Conservation (phyloP, 2,329 filamentous ascomycete genomes). For the Phialophora chinensis region DNA sequence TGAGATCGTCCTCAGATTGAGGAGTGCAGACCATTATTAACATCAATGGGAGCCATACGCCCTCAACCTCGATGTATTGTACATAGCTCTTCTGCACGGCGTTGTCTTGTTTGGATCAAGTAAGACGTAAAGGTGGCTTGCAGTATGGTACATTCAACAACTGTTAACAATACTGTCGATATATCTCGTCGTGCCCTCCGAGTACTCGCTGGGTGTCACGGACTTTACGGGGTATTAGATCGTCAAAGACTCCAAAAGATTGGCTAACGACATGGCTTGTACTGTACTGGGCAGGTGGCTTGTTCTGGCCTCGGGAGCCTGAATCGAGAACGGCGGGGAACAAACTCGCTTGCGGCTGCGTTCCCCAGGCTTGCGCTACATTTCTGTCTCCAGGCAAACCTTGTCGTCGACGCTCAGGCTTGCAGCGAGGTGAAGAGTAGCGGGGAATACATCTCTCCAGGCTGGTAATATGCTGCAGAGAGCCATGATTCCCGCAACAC, state of each 20-base stretch:
- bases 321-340: not conserved
- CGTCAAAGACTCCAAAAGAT: not conserved
- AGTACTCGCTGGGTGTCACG: not conserved
- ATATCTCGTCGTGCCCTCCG: not conserved
- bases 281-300: too few species aligned
- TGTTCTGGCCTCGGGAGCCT: not conserved
- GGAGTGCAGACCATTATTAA: not conserved
- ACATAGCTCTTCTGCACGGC: not conserved
- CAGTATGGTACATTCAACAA: not conserved
- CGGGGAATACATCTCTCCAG: not conserved
- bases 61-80: not conserved
- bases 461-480: not conserved
- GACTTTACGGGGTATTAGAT: not conserved
- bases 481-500: not conserved
- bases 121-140: not conserved
- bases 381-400: not conserved
- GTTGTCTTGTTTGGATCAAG: not conserved
- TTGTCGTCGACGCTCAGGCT: not conserved
- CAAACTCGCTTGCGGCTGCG: not conserved
- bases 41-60: not conserved
- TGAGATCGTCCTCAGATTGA: not conserved
- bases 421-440: not conserved
- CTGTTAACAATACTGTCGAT: not conserved
- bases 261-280: not conserved
- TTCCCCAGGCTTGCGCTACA: not conserved